Base-by-base conservation (phyloP, 1,139 yeast genomes). In the Eremothecium cymbalariae region DNA sequence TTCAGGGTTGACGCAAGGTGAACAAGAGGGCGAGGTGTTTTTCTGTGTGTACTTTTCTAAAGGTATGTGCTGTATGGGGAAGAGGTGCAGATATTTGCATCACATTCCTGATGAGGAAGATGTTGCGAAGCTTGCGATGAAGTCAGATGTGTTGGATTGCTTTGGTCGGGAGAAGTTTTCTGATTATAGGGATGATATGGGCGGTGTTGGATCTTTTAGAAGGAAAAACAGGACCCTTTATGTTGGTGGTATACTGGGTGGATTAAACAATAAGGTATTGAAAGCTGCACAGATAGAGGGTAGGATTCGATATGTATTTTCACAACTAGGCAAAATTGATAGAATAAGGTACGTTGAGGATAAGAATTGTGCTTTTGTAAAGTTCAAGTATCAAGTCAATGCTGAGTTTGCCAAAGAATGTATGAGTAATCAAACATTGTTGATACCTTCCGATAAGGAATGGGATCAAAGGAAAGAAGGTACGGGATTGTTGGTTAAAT, bases 91-190 rank as follows among this genome's bases (percentile, higher is more conserved):
- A 21, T 86, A 75, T 55, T 61, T 79, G 32, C 98, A 90, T 57
- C 64, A 95, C 32, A 54, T 83, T 11, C 98, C 98, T 0, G 57
- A 55, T 1, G 68, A 65, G 4, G 48, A 55, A 4, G 77, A 72
- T 45, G 44, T 55, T 17, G 47, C 47, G 16, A 55, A 60, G 28
- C 63, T 64, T 39, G 67, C 77, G 1, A 71, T 77, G 8, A 77
- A 85, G 1, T 73, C 77, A 25, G 48, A 40, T 28, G 47, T 47
- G 1, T 18, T 44, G 16, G 98, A 90, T 59, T 88, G 97, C 50
- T 90, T 90, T 65, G 97, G 97, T 0, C 64, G 98, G 39, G 95
- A 84, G 53, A 84, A 81, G 55, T 81, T 82, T 42, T 68, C 83
- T 1, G 82, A 76, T 28, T 84, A 84, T 53, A 65, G 86, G 45